These are phyloP conservation scores for Alternaria longipes DNA, from an alignment of 2,329 filamentous ascomycete genomes.

Conservation along the genomic window DNA sequence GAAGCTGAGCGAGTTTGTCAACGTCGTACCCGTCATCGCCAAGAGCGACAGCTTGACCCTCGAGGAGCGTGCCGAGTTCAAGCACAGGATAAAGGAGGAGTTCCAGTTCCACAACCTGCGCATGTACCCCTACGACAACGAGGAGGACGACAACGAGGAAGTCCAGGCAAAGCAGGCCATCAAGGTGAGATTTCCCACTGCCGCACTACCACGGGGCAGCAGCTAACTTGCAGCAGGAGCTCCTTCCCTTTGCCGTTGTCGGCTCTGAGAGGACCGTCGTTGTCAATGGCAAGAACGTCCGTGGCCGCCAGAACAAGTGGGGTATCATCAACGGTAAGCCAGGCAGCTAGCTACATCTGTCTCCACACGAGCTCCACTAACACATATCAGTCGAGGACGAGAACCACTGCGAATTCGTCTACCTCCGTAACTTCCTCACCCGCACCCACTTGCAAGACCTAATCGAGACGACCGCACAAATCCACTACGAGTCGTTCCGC, in stretches of 20 bases:
- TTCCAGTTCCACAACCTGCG: slow-evolving; percentile 99
- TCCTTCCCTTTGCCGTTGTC: slow-evolving; percentile 97
- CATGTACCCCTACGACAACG: slow-evolving; percentile 99
- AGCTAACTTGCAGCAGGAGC: slow-evolving; percentile 68
- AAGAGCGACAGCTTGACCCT: slow-evolving; percentile 97
- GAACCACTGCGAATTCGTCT: slow-evolving; percentile 99
- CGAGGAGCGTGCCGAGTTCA: slow-evolving; percentile 95
- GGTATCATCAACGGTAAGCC: slow-evolving; percentile 83
- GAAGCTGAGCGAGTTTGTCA: slow-evolving; percentile 99
- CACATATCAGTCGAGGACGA: slow-evolving; percentile 81
- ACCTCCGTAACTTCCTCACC: slow-evolving; percentile 97
- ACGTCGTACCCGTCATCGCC: slow-evolving; percentile 97
- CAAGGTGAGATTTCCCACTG: slow-evolving; percentile 71
- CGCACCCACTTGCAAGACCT: slow-evolving; percentile 98
- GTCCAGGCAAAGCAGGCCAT: slow-evolving; percentile 92
- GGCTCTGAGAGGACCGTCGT: slow-evolving; percentile 98
- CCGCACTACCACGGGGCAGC: not conserved
- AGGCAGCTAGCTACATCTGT: not conserved
- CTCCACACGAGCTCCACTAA: slow-evolving; percentile 20
- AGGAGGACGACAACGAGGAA: slow-evolving; percentile 98
- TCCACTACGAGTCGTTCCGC: slow-evolving; percentile 99
- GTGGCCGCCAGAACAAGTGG: slow-evolving; percentile 98
- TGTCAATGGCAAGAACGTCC: slow-evolving; percentile 95
- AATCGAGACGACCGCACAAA: slow-evolving; percentile 99
- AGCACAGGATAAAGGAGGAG: slow-evolving; percentile 98